Percentiles rank a stretch among this genome's conserved stretches.
phyloP scores from a whole-genome alignment of 2,329 filamentous ascomycete genomes.

The Ramularia collo-cygni region DNA sequence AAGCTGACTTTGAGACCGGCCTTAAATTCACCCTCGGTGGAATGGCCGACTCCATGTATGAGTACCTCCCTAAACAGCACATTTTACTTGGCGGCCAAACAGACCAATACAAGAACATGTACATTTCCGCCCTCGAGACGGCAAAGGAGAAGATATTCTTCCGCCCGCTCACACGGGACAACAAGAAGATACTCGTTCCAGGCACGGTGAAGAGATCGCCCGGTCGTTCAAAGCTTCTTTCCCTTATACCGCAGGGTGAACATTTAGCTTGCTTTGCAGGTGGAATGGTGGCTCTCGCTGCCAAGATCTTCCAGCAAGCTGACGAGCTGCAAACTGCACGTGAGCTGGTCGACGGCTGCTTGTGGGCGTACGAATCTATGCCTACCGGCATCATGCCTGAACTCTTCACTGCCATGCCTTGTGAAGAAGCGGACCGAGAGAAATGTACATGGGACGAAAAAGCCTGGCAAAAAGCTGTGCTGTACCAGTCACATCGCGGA shows the following conservation, averaged over 20 bases:
- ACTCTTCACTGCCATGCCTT: conserved; percentile 46
- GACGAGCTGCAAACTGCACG: conserved; percentile 51
- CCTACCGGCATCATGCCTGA: conserved; percentile 58
- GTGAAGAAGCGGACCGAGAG: conserved; percentile 33
- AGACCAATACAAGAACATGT: conserved; percentile 40
- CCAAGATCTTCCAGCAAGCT: conserved; percentile 48
- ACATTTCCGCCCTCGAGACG: conserved; percentile 40
- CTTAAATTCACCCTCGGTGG: conserved; percentile 29
- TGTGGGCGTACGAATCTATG: conserved; percentile 55
- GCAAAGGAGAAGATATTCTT: conserved; percentile 43
- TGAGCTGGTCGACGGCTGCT: conserved; percentile 56
- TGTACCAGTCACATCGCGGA: conserved; percentile 21
- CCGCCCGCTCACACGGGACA: conserved; percentile 38
- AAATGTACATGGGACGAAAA: conserved; percentile 34
- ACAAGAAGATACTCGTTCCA: conserved; percentile 14
- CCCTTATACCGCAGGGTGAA: conserved; percentile 15
- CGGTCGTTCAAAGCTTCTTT: conserved; percentile 7
- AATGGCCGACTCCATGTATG: conserved; percentile 32
- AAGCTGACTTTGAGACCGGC: conserved; percentile 28
- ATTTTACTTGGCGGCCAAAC: conserved; percentile 24
- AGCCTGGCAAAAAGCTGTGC: conserved; percentile 35
- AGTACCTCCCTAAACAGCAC: conserved; percentile 28
- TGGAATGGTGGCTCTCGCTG: conserved; percentile 62
- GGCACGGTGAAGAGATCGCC: conserved; percentile 14
- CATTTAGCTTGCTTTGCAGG: conserved; percentile 62